Conservation (phyloP, 805 yeast genomes). For the Ogataea pignaliae region DNA sequence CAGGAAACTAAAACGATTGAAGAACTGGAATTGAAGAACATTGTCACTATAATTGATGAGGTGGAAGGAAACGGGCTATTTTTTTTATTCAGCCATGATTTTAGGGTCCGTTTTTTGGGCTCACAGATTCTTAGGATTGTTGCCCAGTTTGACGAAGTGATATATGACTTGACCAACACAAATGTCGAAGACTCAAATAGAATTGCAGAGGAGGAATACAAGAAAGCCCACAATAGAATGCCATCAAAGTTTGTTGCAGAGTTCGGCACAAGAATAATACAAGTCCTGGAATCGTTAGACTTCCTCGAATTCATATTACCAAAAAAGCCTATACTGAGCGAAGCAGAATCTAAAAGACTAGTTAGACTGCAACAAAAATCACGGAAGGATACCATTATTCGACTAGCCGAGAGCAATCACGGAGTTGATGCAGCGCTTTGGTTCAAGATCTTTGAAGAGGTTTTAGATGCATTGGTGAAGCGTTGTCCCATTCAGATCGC, state of each 20-base stretch:
- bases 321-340: constrained; percentile 48
- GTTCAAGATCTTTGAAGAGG: constrained; percentile 80
- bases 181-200: constrained; percentile 8
- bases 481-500: constrained; percentile 93
- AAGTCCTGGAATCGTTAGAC: constrained; percentile 68
- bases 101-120: constrained; percentile 68
- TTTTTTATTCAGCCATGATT: constrained; percentile 85
- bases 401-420: constrained; percentile 83
- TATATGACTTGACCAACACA: constrained; percentile 42
- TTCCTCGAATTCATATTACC: constrained; percentile 57
- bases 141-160: constrained; percentile 83
- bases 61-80: constrained; percentile 94
- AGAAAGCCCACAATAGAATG: constrained; percentile 45
- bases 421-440: constrained; percentile 97
- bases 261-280: constrained; percentile 69
- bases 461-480: constrained; percentile 67
- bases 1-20: constrained; percentile 46
- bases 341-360: constrained; percentile 75
- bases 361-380: constrained; percentile 53
- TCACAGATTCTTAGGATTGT: constrained; percentile 69
- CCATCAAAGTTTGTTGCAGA: constrained; percentile 76
- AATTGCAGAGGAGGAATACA: constrained; percentile 14
- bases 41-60: constrained; percentile 85
- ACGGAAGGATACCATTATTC: constrained; percentile 63
- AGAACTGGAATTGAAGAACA: constrained; percentile 69